phyloP scores from a whole-genome alignment of 192 early-diverging fungal species.

The Linnemannia schmuckeri region DNA sequence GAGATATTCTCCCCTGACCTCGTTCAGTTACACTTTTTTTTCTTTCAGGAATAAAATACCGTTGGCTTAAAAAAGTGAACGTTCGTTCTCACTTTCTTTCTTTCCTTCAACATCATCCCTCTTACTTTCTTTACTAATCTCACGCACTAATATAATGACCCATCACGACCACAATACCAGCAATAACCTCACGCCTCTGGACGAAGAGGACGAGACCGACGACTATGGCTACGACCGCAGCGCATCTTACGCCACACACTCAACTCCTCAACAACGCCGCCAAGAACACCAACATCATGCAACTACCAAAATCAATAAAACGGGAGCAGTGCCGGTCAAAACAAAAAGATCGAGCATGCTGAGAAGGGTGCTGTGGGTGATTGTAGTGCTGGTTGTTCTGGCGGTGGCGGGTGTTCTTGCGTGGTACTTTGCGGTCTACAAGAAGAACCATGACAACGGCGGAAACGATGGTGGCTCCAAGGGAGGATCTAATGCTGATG shows the following conservation, averaged over 20 bases:
- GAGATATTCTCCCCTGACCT: no score
- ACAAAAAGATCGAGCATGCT: conserved; percentile 9
- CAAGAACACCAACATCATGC: neutral
- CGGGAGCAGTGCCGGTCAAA: neutral
- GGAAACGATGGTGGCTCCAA: neutral
- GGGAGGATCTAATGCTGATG: neutral
- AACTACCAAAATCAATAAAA: neutral
- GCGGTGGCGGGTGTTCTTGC: conserved; percentile 15
- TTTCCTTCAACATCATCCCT: neutral
- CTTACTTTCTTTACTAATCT: neutral
- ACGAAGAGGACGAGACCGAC: neutral
- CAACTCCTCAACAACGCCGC: neutral
- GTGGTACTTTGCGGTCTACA: conserved; percentile 47
- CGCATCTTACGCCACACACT: neutral
- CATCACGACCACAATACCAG: neutral
- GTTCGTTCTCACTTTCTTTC: neutral
- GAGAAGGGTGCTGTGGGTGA: conserved; percentile 15
- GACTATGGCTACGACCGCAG: neutral
- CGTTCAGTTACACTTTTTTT: neutral
- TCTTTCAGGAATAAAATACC: neutral
- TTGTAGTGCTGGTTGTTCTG: conserved; percentile 9
- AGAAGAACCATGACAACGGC: conserved; percentile 23
- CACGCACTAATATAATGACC: neutral
- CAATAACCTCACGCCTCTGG: neutral
- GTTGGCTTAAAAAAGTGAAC: neutral